Evolutionary conservation across 768 basidiomycete genomes (phyloP).

Genomic region (Austroboletus eburneus): DNA sequence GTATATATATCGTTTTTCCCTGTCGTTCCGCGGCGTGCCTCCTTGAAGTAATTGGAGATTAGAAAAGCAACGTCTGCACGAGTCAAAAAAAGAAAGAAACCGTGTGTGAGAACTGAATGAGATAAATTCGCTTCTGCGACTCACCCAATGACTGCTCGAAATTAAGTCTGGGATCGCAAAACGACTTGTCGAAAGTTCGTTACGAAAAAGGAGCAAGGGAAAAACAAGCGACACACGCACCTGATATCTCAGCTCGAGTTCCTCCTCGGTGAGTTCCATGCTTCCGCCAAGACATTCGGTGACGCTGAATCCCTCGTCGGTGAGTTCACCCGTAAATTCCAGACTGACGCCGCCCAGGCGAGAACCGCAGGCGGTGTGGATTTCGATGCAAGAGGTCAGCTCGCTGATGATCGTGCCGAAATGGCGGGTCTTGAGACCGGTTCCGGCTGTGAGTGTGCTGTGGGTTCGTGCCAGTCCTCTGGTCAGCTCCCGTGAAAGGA

Average conservation of each 20-base stretch:
- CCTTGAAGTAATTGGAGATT: conserved; percentile 76
- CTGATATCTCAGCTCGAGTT: conserved; percentile 89
- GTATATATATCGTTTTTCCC: conserved; percentile 26
- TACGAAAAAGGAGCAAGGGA: not conserved
- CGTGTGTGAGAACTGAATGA: not conserved
- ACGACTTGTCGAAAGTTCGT: conserved; percentile 46
- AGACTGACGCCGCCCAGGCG: conserved; percentile 81
- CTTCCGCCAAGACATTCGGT: conserved; percentile 97
- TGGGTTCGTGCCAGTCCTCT: not conserved
- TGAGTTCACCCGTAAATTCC: conserved; percentile 90
- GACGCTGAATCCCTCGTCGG: conserved; percentile 88
- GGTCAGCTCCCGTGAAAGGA: not conserved
- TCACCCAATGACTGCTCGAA: conserved; percentile 91
- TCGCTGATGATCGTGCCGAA: conserved; percentile 89
- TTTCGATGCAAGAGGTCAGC: conserved; percentile 73
- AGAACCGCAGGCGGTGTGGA: conserved; percentile 72
- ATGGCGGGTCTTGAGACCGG: conserved; percentile 85
- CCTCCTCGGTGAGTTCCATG: conserved; percentile 88
- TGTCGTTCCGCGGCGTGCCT: conserved; percentile 44
- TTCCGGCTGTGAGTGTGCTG: conserved; percentile 79
- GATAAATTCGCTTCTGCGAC: conserved; percentile 18
- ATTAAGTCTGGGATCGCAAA: conserved; percentile 93
- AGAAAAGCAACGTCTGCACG: conserved; percentile 79
- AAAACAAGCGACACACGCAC: conserved; percentile 35
- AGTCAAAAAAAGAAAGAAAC: not conserved